Conservation (phyloP, 2,329 filamentous ascomycete genomes). For the Emmonsiellopsis sp. region DNA sequence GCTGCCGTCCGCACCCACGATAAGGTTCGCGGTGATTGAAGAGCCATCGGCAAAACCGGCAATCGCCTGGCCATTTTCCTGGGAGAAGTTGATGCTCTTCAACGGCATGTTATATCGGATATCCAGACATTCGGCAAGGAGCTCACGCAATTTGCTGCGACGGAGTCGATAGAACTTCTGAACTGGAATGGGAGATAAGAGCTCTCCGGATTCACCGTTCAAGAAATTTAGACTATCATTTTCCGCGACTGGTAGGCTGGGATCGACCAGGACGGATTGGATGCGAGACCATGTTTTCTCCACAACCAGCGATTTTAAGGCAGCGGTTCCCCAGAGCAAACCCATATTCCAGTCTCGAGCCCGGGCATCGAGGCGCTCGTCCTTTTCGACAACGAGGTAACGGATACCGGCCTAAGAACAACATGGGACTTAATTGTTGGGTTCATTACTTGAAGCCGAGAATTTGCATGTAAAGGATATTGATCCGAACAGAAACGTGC, state of each 20-base stretch:
- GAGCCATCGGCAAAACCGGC: constrained; percentile 6
- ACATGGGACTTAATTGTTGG: too few relatives aligned
- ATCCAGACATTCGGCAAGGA: constrained; percentile 15
- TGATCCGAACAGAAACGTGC: neutral
- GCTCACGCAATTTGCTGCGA: constrained; percentile 15
- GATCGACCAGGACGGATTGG: constrained; percentile 13
- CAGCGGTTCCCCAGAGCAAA: constrained; percentile 17
- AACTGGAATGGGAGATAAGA: constrained; percentile 14
- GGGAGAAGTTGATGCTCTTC: constrained; percentile 4
- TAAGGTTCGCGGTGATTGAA: constrained; percentile 15
- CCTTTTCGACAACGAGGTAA: constrained; percentile 16
- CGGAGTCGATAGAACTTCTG: constrained; percentile 14
- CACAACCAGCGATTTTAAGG: constrained; percentile 13
- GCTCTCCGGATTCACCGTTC: constrained; percentile 15
- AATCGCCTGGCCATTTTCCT: neutral
- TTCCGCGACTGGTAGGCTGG: constrained; percentile 12
- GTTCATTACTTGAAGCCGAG: too few relatives aligned
- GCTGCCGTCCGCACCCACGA: constrained; percentile 60
- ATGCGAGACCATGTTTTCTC: constrained; percentile 13
- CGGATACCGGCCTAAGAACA: constrained; percentile 8
- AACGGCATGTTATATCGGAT: constrained; percentile 1
- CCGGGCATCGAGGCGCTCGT: constrained; percentile 13
- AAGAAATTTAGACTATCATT: constrained; percentile 13
- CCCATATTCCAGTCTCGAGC: constrained; percentile 22
- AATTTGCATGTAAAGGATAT: constrained; percentile 10